Evolutionary conservation across 192 early-diverging fungal species (phyloP).

Genomic region (Fimicolochytrium jonesii): DNA sequence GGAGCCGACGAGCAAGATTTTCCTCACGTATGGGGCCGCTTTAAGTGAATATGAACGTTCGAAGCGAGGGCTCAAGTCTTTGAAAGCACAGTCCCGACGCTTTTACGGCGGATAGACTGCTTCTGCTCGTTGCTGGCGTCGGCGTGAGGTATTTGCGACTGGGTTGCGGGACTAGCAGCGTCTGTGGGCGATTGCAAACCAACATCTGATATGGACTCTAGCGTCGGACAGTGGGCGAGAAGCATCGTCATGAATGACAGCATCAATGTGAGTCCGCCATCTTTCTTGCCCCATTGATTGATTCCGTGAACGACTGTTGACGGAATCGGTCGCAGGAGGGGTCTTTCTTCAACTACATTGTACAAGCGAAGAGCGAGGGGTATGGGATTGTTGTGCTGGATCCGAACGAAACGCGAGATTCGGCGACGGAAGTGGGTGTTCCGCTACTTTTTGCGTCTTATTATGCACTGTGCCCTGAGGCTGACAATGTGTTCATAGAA

Average conservation of each 20-base stretch:
- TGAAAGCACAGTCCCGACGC: not conserved
- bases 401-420: constrained; percentile 13
- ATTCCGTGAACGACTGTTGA: not conserved
- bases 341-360: constrained; percentile 5
- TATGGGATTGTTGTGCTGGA: constrained; percentile 8
- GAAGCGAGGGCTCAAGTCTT: too few species aligned
- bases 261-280: constrained; percentile 10
- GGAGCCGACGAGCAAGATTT: constrained; percentile 20
- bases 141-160: not conserved
- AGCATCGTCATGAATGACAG: constrained; percentile 22
- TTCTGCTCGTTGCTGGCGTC: not conserved
- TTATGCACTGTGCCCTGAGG: too few species aligned
- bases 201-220: too few species aligned
- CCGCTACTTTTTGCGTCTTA: not conserved
- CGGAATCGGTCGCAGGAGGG: constrained; percentile 7
- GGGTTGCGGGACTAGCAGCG: not conserved
- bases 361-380: not conserved
- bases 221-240: constrained; percentile 18
- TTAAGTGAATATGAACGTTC: too few species aligned
- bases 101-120: not conserved
- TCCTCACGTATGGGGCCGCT: not conserved
- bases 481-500: too few species aligned
- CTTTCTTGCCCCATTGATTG: not conserved
- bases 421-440: not conserved
- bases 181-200: too few species aligned